A percentile compares a stretch with the other conserved stretches of the same genome.
Conservation (phyloP, 2,329 filamentous ascomycete genomes). For the Cladophialophora bantiana region DNA sequence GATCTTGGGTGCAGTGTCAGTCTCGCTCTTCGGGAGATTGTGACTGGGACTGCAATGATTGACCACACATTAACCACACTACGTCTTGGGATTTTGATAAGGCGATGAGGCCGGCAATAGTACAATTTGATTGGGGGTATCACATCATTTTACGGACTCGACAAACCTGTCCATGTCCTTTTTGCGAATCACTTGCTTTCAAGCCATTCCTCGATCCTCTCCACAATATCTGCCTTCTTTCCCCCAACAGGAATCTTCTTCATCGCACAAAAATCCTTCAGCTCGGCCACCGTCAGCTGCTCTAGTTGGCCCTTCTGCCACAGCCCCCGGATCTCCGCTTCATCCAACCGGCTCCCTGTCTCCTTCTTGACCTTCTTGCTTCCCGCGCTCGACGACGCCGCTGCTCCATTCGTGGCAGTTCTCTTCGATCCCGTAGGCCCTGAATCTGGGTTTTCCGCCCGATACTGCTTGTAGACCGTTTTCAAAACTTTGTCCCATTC, state of each 20-base stretch:
- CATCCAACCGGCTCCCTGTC: slow-evolving; percentile 31
- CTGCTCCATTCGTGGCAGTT: slow-evolving; percentile 34
- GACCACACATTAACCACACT: slow-evolving; percentile 35
- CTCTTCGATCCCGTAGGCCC: slow-evolving; percentile 59
- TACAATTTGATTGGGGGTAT: background rate
- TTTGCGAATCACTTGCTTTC: slow-evolving; percentile 49
- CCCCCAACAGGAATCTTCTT: slow-evolving; percentile 53
- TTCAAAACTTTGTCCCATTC: slow-evolving; percentile 77
- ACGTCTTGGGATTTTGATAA: background rate
- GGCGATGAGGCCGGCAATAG: background rate
- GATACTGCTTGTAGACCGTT: slow-evolving; percentile 59
- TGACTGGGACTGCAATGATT: slow-evolving; percentile 44
- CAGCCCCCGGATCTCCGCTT: slow-evolving; percentile 50
- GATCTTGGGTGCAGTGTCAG: slow-evolving; percentile 44
- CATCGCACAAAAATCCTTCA: slow-evolving; percentile 56
- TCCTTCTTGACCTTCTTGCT: slow-evolving; percentile 60
- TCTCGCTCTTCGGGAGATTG: slow-evolving; percentile 31
- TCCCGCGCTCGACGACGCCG: slow-evolving; percentile 31
- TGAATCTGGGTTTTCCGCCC: slow-evolving; percentile 49
- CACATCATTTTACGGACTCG: background rate
- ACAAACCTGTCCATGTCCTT: background rate
- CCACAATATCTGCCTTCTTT: slow-evolving; percentile 61
- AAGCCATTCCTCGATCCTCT: slow-evolving; percentile 57
- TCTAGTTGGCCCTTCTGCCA: slow-evolving; percentile 53
- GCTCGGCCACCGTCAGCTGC: slow-evolving; percentile 55